Evolutionary conservation across 148 eudicot species (phyloP), one percentile per base, ranked within the genome.

Genomic region (Nepenthes gracilis): DNA sequence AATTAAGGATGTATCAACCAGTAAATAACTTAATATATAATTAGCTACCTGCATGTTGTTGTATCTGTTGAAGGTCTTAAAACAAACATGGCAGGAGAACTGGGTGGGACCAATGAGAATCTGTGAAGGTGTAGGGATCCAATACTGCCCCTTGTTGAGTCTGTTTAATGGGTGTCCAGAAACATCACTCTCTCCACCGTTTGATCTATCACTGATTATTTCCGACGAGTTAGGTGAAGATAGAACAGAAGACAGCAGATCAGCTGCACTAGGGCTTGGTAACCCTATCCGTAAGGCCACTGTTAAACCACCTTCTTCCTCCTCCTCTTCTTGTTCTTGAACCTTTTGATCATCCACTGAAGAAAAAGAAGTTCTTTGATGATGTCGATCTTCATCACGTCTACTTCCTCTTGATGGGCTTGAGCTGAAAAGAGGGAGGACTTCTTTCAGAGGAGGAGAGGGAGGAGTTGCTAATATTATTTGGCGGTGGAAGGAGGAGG

Each of bases 41-140:
- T 47, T 35, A 51, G 2, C 9, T 64, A 87, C 96, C 89, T 91
- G 97, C 97, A 91, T 87, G 83, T 91, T 91, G 67, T 91, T 91
- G 81, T 91, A 91, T 73, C 97, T 67, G 56, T 91, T 91, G 90
- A 91, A 91, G 80, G 93, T 85, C 77, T 87, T 87, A 74, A 36
- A 80, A 79, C 97, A 91, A 83, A 91, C 83, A 40, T 90, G 97
- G 62, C 97, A 91, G 9, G 96, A 87, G 78, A 91, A 91, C 62
- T 91, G 97, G 33, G 96, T 91, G 35, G 97, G 97, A 35, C 97
- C 97, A 65, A 87, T 87, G 54, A 91, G 81, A 70, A 91, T 91
- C 77, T 91, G 97, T 37, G 97, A 80, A 64, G 97, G 96, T 33
- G 97, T 87, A 35, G 97, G 97, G 61, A 91, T 91, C 97, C 97